Base-by-base conservation (phyloP, 345 rosid genomes). In the Salix arbutifolia region DNA sequence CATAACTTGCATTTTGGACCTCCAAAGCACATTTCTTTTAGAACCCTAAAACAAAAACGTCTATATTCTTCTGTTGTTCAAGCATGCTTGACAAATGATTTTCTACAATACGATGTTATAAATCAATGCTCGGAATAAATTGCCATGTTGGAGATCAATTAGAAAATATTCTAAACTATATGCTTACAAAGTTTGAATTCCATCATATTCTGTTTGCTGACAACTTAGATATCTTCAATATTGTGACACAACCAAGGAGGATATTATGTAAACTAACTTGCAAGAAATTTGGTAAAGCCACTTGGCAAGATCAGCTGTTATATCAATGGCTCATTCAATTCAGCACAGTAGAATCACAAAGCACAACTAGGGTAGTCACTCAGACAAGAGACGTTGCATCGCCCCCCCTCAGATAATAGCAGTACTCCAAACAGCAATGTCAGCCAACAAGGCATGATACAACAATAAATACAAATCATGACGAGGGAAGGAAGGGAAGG, bases 361-460 rank as follows among this genome's bases (percentile, higher is more conserved):
- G 28, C 58, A 67, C 35, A 52, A 53, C 76, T 50, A 28, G 25
- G 10, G 66, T 3, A 78, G 48, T 9, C 66, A 28, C 60, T 16
- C 30, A n/a, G 8, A 26, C 37, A 26, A 23, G 25, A 31, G 52
- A 33, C 25, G n/a, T n/a, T n/a, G n/a, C 66, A 31, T 25, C 0
- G 18, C 23, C 25, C 19, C 38, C 58, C 76, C 30, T 72, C 70
- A 31, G 8, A 44, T 9, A 14, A 48, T 31, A 40, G 62, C 21
- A 38, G 44, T 50, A 33, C 28, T 65, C 23, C 44, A 21, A 65
- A 33, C 11, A 70, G 35, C n/a, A 60, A 33, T 62, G 17, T 8
- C 69, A 71, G 26, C 65, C 35, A 78, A 72, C 42, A 72, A 53
- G 56, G 31, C 70, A 53, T 78, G 71, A 25, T 72, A 71, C 19